Base-by-base conservation (phyloP, 805 yeast genomes). In the Saturnispora gosingensis region DNA sequence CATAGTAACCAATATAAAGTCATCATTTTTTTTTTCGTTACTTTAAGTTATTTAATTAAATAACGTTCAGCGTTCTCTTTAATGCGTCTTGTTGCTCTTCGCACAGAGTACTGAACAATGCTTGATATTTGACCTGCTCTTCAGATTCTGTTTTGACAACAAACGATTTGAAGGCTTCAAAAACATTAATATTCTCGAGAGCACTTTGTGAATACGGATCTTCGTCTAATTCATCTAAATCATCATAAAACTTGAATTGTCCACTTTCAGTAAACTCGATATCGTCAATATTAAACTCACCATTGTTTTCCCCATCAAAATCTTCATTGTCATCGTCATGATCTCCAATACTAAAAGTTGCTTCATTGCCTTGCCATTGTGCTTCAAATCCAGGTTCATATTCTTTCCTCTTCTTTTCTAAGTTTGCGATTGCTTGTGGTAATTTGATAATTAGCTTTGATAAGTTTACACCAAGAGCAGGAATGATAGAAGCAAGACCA, bases 171-270 rank as follows among this genome's bases (percentile, higher is more conserved):
- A 89, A 81, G 2, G 80, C 77, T 15, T 73, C 72, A 66, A 82
- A 88, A 3, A 85, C 82, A 62, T 91, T 85, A 47, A 89, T 68
- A 42, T 73, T 71, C 62, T 91, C 97, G 46, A 93, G 74, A 3
- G 95, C 83, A 1, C 91, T 84, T 57, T 82, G 84, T 25, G 85
- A 78, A 62, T 85, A 72, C 9, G 96, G 81, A 62, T 85, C 96
- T 61, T 90, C 97, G 45, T 82, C 81, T 44, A 86, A 74, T 8
- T 85, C 93, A 46, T 85, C 93, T 48, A 80, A 82, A 9, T 80
- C 81, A 57, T 79, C 84, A 34, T 66, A 71, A 44, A 64, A 58
- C 53, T 57, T 61, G 48, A 63, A 64, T 25, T 62, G 66, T 1
- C 52, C 51, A 24, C 45, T 61, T 48, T 62, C 65, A 1, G 67